A percentile compares a stretch with the other conserved stretches of the same genome.
phyloP scores from a whole-genome alignment of 306 rosid species.

The Mimosa pudica region DNA sequence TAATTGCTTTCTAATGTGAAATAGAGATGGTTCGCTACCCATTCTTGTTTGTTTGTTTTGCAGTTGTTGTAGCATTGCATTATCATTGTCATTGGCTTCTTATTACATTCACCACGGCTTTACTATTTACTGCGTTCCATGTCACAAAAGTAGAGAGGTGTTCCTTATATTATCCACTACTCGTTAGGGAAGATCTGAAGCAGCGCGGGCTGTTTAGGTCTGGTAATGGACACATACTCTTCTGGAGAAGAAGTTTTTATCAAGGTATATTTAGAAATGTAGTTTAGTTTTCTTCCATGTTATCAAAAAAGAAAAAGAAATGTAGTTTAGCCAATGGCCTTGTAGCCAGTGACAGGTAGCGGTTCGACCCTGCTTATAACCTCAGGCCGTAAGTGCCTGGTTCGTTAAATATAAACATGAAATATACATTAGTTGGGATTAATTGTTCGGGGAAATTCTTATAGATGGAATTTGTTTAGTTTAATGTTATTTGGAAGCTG shows the following conservation, averaged over 20 bases:
- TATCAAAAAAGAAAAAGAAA: neutral
- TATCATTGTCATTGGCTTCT: conserved; percentile 34
- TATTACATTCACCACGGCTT: conserved; percentile 56
- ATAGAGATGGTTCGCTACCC: conserved; percentile 86
- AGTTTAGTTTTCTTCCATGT: neutral
- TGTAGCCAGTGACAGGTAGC: neutral
- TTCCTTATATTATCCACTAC: conserved; percentile 51
- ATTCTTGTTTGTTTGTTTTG: conserved; percentile 74
- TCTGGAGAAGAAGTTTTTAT: conserved; percentile 78
- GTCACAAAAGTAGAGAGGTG: conserved; percentile 49
- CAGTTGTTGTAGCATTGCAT: conserved; percentile 61
- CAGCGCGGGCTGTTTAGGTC: conserved; percentile 61
- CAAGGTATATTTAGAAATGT: conserved; percentile 58
- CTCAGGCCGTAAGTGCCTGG: neutral
- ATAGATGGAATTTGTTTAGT: conserved; percentile 2
- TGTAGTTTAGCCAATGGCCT: neutral
- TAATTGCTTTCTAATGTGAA: conserved; percentile 43
- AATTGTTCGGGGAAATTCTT: neutral
- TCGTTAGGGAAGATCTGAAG: conserved; percentile 86
- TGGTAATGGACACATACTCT: conserved; percentile 70
- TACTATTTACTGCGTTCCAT: conserved; percentile 40
- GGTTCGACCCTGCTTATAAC: neutral
- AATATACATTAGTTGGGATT: neutral
- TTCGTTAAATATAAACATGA: too few relatives aligned
- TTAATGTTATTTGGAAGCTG: neutral